Percentiles rank a stretch among this genome's conserved stretches.
These are phyloP conservation scores for Fusarium poae DNA, from an alignment of 2,329 filamentous ascomycete species.

Conservation along the genomic window DNA sequence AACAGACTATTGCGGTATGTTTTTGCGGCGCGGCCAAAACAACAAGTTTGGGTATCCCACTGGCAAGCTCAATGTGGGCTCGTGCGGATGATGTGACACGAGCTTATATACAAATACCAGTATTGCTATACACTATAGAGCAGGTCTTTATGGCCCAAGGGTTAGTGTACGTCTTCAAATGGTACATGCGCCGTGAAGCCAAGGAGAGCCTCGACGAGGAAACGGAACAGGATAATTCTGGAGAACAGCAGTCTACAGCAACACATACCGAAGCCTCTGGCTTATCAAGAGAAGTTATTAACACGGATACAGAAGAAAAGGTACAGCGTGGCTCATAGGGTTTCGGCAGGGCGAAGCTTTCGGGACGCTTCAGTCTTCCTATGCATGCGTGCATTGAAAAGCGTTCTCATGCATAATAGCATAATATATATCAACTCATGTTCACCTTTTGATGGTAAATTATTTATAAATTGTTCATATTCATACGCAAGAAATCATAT, in stretches of 20 bases:
- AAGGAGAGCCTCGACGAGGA: slow-evolving; percentile 47
- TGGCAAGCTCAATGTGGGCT: slow-evolving; percentile 76
- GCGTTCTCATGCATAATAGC: background rate
- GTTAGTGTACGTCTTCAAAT: slow-evolving; percentile 61
- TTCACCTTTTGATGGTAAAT: background rate
- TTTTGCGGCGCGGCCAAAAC: slow-evolving; percentile 82
- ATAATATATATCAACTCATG: background rate
- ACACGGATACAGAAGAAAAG: slow-evolving; percentile 14
- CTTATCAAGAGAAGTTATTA: background rate
- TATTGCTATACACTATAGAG: slow-evolving; percentile 72
- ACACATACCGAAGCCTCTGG: slow-evolving; percentile 2
- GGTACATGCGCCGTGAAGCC: slow-evolving; percentile 54
- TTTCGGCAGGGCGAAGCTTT: background rate
- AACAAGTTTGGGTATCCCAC: slow-evolving; percentile 75
- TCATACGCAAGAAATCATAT: slow-evolving; percentile 6
- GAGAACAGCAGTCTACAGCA: slow-evolving; percentile 9
- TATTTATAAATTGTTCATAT: slow-evolving; percentile 5
- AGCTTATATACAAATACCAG: slow-evolving; percentile 72
- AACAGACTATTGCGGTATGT: slow-evolving; percentile 77
- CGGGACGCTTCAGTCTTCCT: no score
- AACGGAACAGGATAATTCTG: slow-evolving; percentile 11
- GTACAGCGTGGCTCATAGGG: background rate
- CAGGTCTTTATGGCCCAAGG: slow-evolving; percentile 63
- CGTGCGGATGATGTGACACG: slow-evolving; percentile 66
- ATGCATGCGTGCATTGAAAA: background rate